phyloP scores from a whole-genome alignment of 257 asterid genomes.

The Gardenia jasminoides region DNA sequence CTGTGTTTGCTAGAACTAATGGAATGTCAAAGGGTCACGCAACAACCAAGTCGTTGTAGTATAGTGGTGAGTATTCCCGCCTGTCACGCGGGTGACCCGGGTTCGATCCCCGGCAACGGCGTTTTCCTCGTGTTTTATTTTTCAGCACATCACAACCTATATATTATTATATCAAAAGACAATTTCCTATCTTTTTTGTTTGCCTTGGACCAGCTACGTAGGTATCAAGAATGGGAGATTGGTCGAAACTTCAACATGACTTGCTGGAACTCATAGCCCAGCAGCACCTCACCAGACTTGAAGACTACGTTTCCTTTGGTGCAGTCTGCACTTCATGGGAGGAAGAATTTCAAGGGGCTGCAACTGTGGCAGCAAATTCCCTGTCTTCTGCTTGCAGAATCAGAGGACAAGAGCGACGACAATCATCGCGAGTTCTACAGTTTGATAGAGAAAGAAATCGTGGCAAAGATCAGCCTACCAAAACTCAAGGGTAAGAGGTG shows the following conservation, averaged over 20 bases:
- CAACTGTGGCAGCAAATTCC: neutral
- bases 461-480: neutral
- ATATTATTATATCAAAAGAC: no score
- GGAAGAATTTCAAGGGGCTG: neutral
- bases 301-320: neutral
- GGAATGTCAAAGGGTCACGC: no score
- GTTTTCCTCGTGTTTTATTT: neutral
- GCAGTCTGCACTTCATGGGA: neutral
- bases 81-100: slow-evolving; percentile 60
- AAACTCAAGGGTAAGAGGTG: neutral
- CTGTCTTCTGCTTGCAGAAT: neutral
- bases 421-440: neutral
- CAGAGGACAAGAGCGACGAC: neutral
- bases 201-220: no score
- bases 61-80: slow-evolving; percentile 61
- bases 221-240: neutral
- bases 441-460: neutral
- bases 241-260: neutral
- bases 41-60: slow-evolving; percentile 44
- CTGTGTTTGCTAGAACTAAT: no score
- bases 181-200: no score
- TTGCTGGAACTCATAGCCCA: neutral
- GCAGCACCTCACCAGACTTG: neutral
- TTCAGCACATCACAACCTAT: no score
- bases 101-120: slow-evolving; percentile 70